Conservation (phyloP, 2,329 filamentous ascomycete species). For the Aspergillus amoenus region DNA sequence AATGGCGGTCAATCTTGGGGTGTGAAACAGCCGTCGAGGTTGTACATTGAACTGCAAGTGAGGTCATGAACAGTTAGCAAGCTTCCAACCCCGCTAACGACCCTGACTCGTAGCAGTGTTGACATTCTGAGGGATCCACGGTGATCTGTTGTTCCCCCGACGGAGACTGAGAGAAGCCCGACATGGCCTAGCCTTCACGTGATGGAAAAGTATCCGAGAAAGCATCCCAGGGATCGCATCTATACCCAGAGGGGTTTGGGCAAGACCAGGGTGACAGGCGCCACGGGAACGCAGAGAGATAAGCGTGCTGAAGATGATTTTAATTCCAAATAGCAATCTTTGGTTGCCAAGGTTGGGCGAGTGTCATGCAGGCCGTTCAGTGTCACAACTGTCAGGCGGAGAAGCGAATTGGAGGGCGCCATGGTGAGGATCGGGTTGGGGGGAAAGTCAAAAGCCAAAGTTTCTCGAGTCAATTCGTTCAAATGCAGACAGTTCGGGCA, state of each 20-base stretch:
- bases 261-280: background rate
- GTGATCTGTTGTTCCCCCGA: too few relatives aligned
- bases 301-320: background rate
- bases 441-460: background rate
- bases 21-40: background rate
- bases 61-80: background rate
- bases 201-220: constrained; percentile 12
- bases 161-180: background rate
- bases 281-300: background rate
- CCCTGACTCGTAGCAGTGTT: too few relatives aligned
- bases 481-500: background rate
- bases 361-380: constrained; percentile 1
- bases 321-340: background rate
- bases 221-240: constrained; percentile 4
- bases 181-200: constrained; percentile 12
- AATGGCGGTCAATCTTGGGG: background rate
- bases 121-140: too few relatives aligned
- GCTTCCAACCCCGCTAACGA: too few relatives aligned
- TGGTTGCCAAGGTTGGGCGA: background rate
- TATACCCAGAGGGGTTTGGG: background rate
- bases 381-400: background rate
- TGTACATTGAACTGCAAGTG: constrained; percentile 1
- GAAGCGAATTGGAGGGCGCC: background rate
- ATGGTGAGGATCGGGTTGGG: background rate
- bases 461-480: background rate